These are phyloP conservation scores for Irpex sp. DNA, from an alignment of 1,284 basidiomycete genomes.

Conservation along the genomic window DNA sequence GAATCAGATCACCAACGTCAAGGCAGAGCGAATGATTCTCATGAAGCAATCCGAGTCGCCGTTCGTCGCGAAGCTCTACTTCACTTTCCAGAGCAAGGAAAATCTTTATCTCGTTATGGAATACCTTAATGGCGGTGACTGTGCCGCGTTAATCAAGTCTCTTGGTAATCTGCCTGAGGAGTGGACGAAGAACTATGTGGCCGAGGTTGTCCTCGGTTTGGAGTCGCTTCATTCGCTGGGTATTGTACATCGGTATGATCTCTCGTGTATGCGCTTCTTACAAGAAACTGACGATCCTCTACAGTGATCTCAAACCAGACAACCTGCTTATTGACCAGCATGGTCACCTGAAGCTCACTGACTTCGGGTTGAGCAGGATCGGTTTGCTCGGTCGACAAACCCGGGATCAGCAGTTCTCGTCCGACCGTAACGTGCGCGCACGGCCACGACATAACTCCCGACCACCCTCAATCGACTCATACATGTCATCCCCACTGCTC, in stretches of 20 bases:
- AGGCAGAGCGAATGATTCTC: conserved; percentile 98
- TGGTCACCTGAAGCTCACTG: conserved; percentile 95
- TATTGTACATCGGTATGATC: conserved; percentile 91
- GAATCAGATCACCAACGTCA: conserved; percentile 99
- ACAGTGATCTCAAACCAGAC: conserved; percentile 96
- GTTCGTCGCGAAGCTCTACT: conserved; percentile 98
- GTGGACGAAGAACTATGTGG: conserved; percentile 95
- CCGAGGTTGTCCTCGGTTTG: conserved; percentile 92
- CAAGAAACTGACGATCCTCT: conserved; percentile 1
- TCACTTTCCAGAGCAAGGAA: conserved; percentile 99
- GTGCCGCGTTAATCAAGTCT: conserved; percentile 93
- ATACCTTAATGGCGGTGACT: conserved; percentile 96
- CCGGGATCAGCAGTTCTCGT: conserved; percentile 60
- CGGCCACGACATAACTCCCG: conserved; percentile 65
- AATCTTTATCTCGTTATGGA: conserved; percentile 99
- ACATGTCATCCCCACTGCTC: conserved; percentile 70
- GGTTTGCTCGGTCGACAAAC: conserved; percentile 97
- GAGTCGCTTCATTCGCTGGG: conserved; percentile 94
- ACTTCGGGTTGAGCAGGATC: conserved; percentile 96
- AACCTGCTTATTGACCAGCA: conserved; percentile 95
- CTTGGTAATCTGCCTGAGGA: conserved; percentile 93
- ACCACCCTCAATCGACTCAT: conserved; percentile 81
- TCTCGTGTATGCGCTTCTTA: not conserved
- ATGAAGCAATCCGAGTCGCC: conserved; percentile 99
- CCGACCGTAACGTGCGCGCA: conserved; percentile 40